These are phyloP conservation scores for Ceratobasidium papillatum DNA, from an alignment of 1,284 basidiomycete species.

Conservation along the genomic window DNA sequence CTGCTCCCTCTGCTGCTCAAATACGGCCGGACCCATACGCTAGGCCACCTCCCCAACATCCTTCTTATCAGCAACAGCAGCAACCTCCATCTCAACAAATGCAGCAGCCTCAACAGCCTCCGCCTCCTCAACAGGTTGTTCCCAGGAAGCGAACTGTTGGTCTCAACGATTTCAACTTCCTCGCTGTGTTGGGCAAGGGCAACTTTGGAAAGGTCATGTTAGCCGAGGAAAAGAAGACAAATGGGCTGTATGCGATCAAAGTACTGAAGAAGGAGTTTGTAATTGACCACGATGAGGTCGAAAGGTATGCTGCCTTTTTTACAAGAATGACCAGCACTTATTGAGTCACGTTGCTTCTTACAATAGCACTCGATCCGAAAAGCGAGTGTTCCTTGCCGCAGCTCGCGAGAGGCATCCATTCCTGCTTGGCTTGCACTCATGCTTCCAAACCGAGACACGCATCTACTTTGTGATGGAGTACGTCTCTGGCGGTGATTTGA, in stretches of 20 bases:
- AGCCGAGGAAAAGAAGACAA: slow-evolving; percentile 95
- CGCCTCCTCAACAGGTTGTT: slow-evolving; percentile 48
- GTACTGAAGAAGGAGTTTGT: slow-evolving; percentile 99
- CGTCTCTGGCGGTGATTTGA: slow-evolving; percentile 80
- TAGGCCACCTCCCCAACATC: slow-evolving; percentile 49
- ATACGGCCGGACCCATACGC: slow-evolving; percentile 46
- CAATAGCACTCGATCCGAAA: slow-evolving; percentile 94
- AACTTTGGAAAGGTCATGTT: slow-evolving; percentile 99
- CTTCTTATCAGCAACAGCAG: slow-evolving; percentile 48
- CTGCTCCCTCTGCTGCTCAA: slow-evolving; percentile 50
- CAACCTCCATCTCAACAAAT: slow-evolving; percentile 47
- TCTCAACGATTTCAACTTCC: slow-evolving; percentile 98
- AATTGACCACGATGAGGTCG: slow-evolving; percentile 99
- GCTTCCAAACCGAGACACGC: slow-evolving; percentile 99
- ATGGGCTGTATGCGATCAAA: slow-evolving; percentile 96
- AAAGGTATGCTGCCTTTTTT: slow-evolving; percentile 70
- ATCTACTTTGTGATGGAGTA: slow-evolving; percentile 88
- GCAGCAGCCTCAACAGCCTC: slow-evolving; percentile 54
- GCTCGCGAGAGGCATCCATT: slow-evolving; percentile 98
- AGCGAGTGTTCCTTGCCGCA: slow-evolving; percentile 96
- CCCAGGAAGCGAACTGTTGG: slow-evolving; percentile 82
- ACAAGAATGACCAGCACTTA: neutral
- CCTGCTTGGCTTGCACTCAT: slow-evolving; percentile 95
- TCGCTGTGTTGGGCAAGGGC: slow-evolving; percentile 98
- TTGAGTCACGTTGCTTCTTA: neutral